Evolutionary conservation across 208 protist species (phyloP).

Genomic region (Borovskyia barvae): DNA sequence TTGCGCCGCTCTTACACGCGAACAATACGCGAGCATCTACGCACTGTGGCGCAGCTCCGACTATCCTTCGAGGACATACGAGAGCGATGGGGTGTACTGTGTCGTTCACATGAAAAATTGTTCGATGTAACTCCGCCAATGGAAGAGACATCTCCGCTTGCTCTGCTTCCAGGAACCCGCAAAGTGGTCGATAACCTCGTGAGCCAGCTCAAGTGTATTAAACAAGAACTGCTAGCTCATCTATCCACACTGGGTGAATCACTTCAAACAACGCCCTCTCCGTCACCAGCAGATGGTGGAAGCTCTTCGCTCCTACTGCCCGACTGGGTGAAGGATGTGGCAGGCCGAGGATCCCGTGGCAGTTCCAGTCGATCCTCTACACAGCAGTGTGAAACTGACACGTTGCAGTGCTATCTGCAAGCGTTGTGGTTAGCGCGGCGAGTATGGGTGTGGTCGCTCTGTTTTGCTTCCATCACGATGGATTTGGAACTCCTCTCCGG

Average conservation of each 20-base stretch:
- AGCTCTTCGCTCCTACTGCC: too few relatives aligned
- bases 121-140: too few relatives aligned
- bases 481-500: conserved; percentile 68
- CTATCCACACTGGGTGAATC: conserved; percentile 3
- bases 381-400: too few relatives aligned
- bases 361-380: too few relatives aligned
- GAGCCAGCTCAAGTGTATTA: conserved; percentile 67
- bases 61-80: conserved; percentile 52
- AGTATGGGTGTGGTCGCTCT: conserved; percentile 66
- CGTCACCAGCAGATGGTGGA: too few relatives aligned
- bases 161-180: background rate
- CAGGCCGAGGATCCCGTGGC: background rate
- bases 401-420: conserved; percentile 9
- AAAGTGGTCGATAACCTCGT: conserved; percentile 20
- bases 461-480: conserved; percentile 32
- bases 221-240: conserved; percentile 63
- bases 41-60: conserved; percentile 32
- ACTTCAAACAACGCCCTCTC: background rate
- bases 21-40: conserved; percentile 42
- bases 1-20: conserved; percentile 62
- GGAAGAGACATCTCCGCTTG: too few relatives aligned
- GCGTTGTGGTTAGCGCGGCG: conserved; percentile 25
- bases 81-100: conserved; percentile 40
- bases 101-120: too few relatives aligned
- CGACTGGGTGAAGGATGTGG: conserved; percentile 1